Evolutionary conservation across 495 filamentous ascomycete genomes (phyloP), one percentile per base, ranked within the genome.

Genomic region (Parmelia sp.): DNA sequence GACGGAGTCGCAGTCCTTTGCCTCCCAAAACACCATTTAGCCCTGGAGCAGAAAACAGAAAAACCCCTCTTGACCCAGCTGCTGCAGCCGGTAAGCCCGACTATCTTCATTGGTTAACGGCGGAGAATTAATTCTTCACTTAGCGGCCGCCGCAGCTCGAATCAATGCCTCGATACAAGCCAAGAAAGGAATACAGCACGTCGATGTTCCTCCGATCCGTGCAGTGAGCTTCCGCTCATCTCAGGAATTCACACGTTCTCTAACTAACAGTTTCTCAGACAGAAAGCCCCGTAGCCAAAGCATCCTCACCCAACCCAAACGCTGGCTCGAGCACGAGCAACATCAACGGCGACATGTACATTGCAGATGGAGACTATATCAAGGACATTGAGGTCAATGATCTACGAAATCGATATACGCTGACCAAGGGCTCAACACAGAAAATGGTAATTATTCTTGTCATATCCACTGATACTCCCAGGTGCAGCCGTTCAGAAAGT

Each of bases 371-470:
- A 65, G 94, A 98, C 73, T 97, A 90, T 71, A 96, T 98, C 77
- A 91, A 91, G 74, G 94, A 97, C 72, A 96, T 98, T 72, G 94
- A 97, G 76, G 91, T 98, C 76, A 98, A 98, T 79, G 92, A 97
- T 74, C 77, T 97, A 69, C 90, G 93, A 70, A 98, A 98, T 74
- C 89, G 92, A 69, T 98, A 98, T 73, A 90, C 92, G 75, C 84
- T 98, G 79, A 98, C 94, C 67, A 98, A 96, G 83, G 93, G 94
- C 69, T 88, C 90, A 71, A 96, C 92, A 68, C 94, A 98, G 82
- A 95, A 96, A 84, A 96, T 92, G 94, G 94, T 98, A 97, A 96
- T 88, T 90, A 82, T 73, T 77, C 86, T 83, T 86, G 79, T 85
- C 82, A 80, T 82, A 73, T 80, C 78, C 82, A 89, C 91, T 95